These are phyloP conservation scores for Fraxinus floribunda DNA, from an alignment of 305 asterid genomes.

Conservation along the genomic window DNA sequence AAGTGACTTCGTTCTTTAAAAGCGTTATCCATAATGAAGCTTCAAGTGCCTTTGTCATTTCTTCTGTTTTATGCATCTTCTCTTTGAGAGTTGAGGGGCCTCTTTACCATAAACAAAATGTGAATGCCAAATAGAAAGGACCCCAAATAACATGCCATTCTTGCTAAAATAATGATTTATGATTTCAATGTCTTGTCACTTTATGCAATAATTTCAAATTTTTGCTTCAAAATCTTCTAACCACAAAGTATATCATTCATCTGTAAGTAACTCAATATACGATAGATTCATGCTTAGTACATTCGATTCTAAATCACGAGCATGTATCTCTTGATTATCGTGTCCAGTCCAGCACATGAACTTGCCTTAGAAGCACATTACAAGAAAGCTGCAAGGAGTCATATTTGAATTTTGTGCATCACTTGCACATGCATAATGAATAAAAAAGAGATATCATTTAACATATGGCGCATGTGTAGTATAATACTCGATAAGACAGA, in stretches of 20 bases:
- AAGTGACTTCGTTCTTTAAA: constrained; percentile 3
- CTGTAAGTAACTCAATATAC: not conserved
- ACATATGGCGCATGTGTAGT: not conserved
- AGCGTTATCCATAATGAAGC: not conserved
- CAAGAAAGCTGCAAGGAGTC: not conserved
- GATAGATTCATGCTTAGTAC: not conserved
- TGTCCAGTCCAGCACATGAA: not conserved
- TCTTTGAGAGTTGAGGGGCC: not conserved
- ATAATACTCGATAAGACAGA: not conserved
- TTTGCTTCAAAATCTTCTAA: not conserved
- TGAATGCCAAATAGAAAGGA: not conserved
- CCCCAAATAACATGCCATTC: not conserved
- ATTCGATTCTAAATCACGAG: not conserved
- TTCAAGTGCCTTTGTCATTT: not conserved
- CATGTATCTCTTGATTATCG: not conserved
- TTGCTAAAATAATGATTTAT: not conserved
- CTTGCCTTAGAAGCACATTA: not conserved
- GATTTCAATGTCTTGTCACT: not conserved
- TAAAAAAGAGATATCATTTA: not conserved
- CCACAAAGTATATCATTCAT: not conserved
- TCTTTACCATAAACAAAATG: not conserved
- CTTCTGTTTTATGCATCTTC: not conserved
- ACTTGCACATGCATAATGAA: not conserved
- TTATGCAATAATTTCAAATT: not conserved
- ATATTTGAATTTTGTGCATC: not conserved